Percentiles rank a stretch among this genome's conserved stretches.
These are phyloP conservation scores for Volvox africanus DNA, from an alignment of 139 green algal species.

Conservation along the genomic window DNA sequence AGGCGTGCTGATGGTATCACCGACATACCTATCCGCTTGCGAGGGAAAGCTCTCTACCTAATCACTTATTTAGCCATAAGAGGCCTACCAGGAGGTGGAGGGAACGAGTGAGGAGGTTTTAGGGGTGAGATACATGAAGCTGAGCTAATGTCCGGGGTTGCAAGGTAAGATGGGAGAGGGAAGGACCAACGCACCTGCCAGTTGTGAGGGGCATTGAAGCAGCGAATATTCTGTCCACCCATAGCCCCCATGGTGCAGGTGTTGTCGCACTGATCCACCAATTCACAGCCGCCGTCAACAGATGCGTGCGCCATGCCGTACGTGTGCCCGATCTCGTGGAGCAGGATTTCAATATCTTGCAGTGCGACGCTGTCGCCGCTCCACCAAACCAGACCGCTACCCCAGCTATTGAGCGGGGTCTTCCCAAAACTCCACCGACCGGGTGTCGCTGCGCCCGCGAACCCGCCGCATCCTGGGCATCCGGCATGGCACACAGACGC, in stretches of 20 bases:
- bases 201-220: constrained; percentile 7
- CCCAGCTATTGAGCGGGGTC: no score
- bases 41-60: no score
- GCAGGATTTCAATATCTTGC: neutral
- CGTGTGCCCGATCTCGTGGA: constrained; percentile 29
- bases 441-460: no score
- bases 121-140: neutral
- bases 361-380: no score
- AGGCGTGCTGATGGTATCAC: no score
- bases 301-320: neutral
- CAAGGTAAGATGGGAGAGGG: neutral
- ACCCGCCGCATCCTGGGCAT: no score
- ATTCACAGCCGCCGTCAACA: neutral
- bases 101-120: neutral
- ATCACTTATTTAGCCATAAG: no score
- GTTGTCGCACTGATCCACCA: constrained; percentile 21
- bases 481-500: no score
- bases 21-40: no score
- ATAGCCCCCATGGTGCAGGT: neutral
- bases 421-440: no score
- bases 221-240: constrained; percentile 12
- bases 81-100: neutral
- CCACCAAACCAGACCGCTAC: no score
- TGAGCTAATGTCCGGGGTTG: no score
- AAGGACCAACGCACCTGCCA: constrained; percentile 25